phyloP scores from a whole-genome alignment of 2,329 filamentous ascomycete genomes.

The Bimuria novae-zelandiae region DNA sequence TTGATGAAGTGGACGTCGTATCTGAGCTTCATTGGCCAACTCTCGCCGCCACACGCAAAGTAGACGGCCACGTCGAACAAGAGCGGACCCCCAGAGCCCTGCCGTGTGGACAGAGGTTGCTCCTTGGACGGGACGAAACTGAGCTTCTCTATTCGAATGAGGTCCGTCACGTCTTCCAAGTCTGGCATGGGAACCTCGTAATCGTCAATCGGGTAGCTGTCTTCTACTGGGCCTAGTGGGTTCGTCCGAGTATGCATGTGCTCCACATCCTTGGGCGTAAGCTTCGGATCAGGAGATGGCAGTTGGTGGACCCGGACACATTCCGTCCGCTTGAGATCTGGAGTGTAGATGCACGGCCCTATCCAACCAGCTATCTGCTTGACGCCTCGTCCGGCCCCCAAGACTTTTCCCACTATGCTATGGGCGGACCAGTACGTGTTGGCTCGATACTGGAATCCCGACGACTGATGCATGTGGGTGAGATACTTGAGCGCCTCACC shows the following conservation, averaged over 20 bases:
- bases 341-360: conserved; percentile 70
- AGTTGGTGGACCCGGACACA: conserved; percentile 70
- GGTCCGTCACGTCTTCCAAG: conserved; percentile 63
- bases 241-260: conserved; percentile 71
- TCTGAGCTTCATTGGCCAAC: conserved; percentile 45
- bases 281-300: conserved; percentile 57
- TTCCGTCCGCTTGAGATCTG: conserved; percentile 69
- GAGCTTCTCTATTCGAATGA: conserved; percentile 71
- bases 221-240: conserved; percentile 67
- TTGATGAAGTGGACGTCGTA: conserved; percentile 50
- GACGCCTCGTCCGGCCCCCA: conserved; percentile 69
- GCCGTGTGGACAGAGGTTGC: conserved; percentile 32
- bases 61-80: conserved; percentile 46
- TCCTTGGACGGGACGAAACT: conserved; percentile 58
- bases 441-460: conserved; percentile 76
- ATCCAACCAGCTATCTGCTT: conserved; percentile 74
- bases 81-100: conserved; percentile 38
- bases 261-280: conserved; percentile 64
- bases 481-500: conserved; percentile 69
- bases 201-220: conserved; percentile 67
- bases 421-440: conserved; percentile 77
- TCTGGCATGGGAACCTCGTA: conserved; percentile 67
- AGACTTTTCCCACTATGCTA: conserved; percentile 75
- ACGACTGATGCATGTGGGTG: conserved; percentile 69
- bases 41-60: conserved; percentile 48